phyloP scores from a whole-genome alignment of 129 eudicot species.

The Lactuca sativa region DNA sequence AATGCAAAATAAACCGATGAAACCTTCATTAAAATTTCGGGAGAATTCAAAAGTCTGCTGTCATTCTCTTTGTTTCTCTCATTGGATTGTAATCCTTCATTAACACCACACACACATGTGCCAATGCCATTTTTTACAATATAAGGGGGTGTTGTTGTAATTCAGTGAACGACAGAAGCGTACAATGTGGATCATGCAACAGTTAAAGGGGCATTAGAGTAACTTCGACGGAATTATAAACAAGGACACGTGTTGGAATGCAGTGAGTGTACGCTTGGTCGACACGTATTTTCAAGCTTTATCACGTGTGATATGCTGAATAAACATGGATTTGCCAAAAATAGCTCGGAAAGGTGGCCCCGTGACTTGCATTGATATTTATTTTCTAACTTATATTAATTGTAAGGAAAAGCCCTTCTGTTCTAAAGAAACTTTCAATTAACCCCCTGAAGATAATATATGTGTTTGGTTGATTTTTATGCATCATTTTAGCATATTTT shows the following conservation, averaged over 20 bases:
- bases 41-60: no score
- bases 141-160: not conserved
- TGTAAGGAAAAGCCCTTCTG: constrained; percentile 10
- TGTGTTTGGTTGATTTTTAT: not conserved
- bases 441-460: constrained; percentile 16
- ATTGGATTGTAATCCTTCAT: no score
- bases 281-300: constrained; percentile 33
- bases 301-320: constrained; percentile 30
- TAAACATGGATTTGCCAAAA: constrained; percentile 7
- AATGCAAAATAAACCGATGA: no score
- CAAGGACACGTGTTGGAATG: constrained; percentile 22
- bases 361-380: constrained; percentile 18
- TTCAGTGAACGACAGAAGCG: not conserved
- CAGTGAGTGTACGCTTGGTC: constrained; percentile 15
- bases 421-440: not conserved
- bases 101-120: no score
- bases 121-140: not conserved
- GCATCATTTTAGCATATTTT: no score
- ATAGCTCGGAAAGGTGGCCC: constrained; percentile 4
- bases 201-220: not conserved
- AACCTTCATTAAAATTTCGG: no score
- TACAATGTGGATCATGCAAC: not conserved
- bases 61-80: no score
- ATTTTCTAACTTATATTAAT: not conserved
- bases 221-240: not conserved